Conservation (phyloP, 192 early-diverging fungal species). For the Pilaira anomala region DNA sequence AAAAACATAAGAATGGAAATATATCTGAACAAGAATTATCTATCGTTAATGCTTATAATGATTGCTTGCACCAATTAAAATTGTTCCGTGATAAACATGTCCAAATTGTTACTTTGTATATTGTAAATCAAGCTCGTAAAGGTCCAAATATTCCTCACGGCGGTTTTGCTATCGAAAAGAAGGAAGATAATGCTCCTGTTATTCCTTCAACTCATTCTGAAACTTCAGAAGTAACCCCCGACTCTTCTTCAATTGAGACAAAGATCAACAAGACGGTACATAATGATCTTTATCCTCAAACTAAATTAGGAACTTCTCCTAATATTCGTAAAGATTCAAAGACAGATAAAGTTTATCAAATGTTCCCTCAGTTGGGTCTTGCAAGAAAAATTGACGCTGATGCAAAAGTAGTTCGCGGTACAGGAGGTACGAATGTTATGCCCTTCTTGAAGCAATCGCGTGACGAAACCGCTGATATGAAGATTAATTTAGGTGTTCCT, state of each 20-base stretch:
- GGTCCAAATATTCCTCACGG: constrained; percentile 63
- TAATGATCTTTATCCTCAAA: constrained; percentile 35
- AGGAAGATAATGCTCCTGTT: neutral
- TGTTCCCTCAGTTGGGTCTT: constrained; percentile 43
- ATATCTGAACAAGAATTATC: constrained; percentile 31
- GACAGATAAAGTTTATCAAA: constrained; percentile 18
- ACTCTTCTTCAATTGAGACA: neutral
- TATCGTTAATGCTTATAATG: constrained; percentile 74
- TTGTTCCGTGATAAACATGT: constrained; percentile 89
- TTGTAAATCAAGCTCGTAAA: constrained; percentile 77
- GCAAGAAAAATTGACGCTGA: constrained; percentile 59
- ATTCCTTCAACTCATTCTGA: neutral
- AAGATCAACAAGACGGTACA: neutral
- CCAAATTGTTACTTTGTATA: constrained; percentile 88
- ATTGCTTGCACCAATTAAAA: constrained; percentile 77
- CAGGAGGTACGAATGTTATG: constrained; percentile 85
- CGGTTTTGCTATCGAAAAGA: constrained; percentile 43
- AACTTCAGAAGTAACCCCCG: neutral
- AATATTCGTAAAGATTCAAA: constrained; percentile 14
- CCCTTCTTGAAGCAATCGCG: constrained; percentile 91
- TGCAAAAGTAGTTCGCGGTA: constrained; percentile 63
- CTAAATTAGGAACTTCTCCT: constrained; percentile 22
- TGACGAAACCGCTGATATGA: constrained; percentile 72
- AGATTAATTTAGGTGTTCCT: constrained; percentile 14
- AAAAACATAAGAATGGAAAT: constrained; percentile 1